Base-by-base conservation (phyloP, 306 rosid genomes). In the Gynostemma pentaphyllum region DNA sequence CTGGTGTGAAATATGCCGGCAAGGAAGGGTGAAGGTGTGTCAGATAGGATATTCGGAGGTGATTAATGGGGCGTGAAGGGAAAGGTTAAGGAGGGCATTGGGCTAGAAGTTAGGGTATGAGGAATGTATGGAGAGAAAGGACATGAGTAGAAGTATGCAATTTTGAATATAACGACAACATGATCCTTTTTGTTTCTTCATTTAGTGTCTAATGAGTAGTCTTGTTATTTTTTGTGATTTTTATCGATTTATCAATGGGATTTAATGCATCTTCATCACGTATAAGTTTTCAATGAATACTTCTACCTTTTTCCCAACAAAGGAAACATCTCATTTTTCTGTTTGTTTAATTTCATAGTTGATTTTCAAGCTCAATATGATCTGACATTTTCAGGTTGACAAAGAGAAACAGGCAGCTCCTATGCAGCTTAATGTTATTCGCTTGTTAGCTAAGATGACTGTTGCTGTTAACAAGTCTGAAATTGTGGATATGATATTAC, bases 341-440 rank as follows among this genome's bases (percentile, higher is more conserved):
- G 70, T 46, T 45, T 49, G 27, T 30, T 73, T 61, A 26, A 48
- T 70, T 47, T 62, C 50, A 28, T 69, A 68, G 7, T 16, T 44
- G 22, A 13, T 26, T 57, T 27, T 57, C 66, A 54, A 57, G 57
- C 47, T 61, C 45, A 50, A 52, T 29, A 67, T 71, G 78, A 63
- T 9, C 7, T 67, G 62, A 59, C 74, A 70, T 68, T 75, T 57
- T 74, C 84, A 92, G 99, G 96, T 53, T 44, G 87, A 82, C 74
- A 90, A 82, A 78, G 96, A 82, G 72, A 92, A 88, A 82, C 82
- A 83, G 50, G 70, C 85, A 29, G 78, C 86, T 65, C 99, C 99
- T 52, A 84, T 86, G 78, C 96, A 92, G 75, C 95, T 92, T 46
- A 88, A 92, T 64, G 90, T 86, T 69, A 89, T 92, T 72, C 83